A percentile compares a stretch with the other conserved stretches of the same genome.
These are phyloP conservation scores for Laburnicola sp. DNA, from an alignment of 2,329 filamentous ascomycete genomes.

Conservation along the genomic window DNA sequence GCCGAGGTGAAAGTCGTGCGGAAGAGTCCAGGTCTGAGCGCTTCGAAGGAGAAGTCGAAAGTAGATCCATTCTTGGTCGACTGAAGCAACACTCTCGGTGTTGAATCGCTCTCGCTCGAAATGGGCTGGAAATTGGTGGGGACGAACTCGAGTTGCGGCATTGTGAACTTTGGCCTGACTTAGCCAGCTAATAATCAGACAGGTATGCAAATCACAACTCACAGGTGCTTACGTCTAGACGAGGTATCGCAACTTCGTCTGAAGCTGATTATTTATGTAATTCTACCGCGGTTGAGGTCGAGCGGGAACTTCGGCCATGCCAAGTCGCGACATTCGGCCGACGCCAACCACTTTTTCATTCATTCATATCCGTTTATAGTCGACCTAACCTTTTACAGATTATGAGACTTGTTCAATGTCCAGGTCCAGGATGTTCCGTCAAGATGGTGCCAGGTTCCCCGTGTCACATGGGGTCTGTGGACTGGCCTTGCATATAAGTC, in stretches of 20 bases:
- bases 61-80: constrained; percentile 21
- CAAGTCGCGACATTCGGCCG: constrained; percentile 6
- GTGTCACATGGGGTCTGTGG: too few relatives aligned
- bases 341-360: not conserved
- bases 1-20: constrained; percentile 67
- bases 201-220: not conserved
- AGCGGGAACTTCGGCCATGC: constrained; percentile 29
- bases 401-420: too few relatives aligned
- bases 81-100: constrained; percentile 3
- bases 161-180: not conserved
- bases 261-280: not conserved
- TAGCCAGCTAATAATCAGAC: not conserved
- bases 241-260: too few relatives aligned
- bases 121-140: constrained; percentile 1
- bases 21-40: constrained; percentile 65
- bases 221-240: too few relatives aligned
- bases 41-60: constrained; percentile 65
- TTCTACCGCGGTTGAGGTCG: constrained; percentile 3
- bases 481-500: constrained; percentile 6
- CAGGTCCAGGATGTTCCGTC: too few relatives aligned
- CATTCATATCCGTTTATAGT: too few relatives aligned
- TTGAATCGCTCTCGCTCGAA: not conserved
- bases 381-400: too few relatives aligned
- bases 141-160: constrained; percentile 3
- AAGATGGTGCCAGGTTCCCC: too few relatives aligned